These are phyloP conservation scores for Saturnispora hagleri DNA, from an alignment of 805 yeast genomes.

Conservation along the genomic window DNA sequence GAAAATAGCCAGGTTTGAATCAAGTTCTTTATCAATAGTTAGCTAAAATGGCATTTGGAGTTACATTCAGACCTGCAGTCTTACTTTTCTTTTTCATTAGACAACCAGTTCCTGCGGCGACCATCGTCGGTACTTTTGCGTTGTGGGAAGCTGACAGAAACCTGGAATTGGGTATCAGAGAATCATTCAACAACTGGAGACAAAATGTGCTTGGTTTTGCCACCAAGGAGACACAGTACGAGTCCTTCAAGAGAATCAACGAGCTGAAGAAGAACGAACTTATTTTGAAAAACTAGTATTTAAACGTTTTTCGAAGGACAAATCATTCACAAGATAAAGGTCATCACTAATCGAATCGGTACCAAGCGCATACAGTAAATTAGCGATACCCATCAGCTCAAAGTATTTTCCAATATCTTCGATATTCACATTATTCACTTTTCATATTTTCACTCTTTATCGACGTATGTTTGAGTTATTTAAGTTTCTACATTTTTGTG, in stretches of 20 bases:
- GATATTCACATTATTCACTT: no score
- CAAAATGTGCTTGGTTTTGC: constrained; percentile 27
- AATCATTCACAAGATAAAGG: background rate
- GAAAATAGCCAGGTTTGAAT: background rate
- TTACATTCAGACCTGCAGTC: constrained; percentile 30
- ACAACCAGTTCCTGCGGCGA: constrained; percentile 30
- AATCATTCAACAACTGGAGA: constrained; percentile 20
- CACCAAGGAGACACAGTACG: constrained; percentile 24
- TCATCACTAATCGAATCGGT: no score
- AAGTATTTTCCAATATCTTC: no score
- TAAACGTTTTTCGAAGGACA: background rate
- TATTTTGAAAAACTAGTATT: constrained; percentile 9
- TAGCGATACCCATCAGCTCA: no score
- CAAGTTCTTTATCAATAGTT: no score
- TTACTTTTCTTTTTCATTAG: constrained; percentile 29
- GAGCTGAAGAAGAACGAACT: constrained; percentile 22
- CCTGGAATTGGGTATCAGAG: constrained; percentile 26
- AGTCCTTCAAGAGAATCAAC: constrained; percentile 26
- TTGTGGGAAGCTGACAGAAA: constrained; percentile 31
- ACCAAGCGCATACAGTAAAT: no score
- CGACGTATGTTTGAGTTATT: background rate
- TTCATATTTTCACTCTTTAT: background rate
- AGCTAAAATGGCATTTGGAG: constrained; percentile 17
- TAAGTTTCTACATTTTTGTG: background rate
- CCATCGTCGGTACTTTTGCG: constrained; percentile 25